Evolutionary conservation across 495 filamentous ascomycete species (phyloP).

Genomic region (Delitschia confertaspora): DNA sequence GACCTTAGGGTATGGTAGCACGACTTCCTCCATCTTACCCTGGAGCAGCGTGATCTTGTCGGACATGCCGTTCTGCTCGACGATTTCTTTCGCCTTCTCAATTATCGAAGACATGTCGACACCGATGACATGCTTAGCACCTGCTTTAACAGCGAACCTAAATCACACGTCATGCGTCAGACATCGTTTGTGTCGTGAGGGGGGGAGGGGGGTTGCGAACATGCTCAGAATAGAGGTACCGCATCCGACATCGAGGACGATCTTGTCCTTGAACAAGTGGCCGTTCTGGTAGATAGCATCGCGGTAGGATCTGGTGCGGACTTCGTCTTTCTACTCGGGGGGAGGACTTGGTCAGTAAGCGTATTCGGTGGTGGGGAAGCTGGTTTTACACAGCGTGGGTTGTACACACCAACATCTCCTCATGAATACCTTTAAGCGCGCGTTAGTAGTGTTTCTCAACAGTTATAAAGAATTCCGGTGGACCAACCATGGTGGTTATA

Average conservation of each 20-base stretch:
- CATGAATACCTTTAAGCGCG: slow-evolving; percentile 66
- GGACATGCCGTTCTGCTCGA: slow-evolving; percentile 74
- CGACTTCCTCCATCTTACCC: slow-evolving; percentile 94
- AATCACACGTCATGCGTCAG: slow-evolving; percentile 22
- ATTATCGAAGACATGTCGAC: slow-evolving; percentile 98
- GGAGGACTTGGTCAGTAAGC: slow-evolving; percentile 19
- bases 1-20: slow-evolving; percentile 78
- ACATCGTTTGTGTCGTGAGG: not conserved
- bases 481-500: slow-evolving; percentile 90
- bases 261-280: slow-evolving; percentile 94
- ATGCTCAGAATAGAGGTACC: slow-evolving; percentile 86
- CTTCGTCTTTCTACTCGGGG: slow-evolving; percentile 79
- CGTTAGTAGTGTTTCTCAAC: slow-evolving; percentile 22
- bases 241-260: slow-evolving; percentile 95
- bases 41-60: slow-evolving; percentile 82
- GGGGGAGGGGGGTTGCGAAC: slow-evolving; percentile 41
- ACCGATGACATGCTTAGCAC: slow-evolving; percentile 87
- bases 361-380: slow-evolving; percentile 5
- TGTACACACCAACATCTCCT: slow-evolving; percentile 89
- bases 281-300: slow-evolving; percentile 94
- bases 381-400: slow-evolving; percentile 6
- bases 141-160: slow-evolving; percentile 94
- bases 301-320: slow-evolving; percentile 89
- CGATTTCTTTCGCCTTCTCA: slow-evolving; percentile 85
- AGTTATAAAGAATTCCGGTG: slow-evolving; percentile 16